These are phyloP conservation scores for Syzygium malaccense DNA, from an alignment of 441 rosid genomes.

Conservation along the genomic window DNA sequence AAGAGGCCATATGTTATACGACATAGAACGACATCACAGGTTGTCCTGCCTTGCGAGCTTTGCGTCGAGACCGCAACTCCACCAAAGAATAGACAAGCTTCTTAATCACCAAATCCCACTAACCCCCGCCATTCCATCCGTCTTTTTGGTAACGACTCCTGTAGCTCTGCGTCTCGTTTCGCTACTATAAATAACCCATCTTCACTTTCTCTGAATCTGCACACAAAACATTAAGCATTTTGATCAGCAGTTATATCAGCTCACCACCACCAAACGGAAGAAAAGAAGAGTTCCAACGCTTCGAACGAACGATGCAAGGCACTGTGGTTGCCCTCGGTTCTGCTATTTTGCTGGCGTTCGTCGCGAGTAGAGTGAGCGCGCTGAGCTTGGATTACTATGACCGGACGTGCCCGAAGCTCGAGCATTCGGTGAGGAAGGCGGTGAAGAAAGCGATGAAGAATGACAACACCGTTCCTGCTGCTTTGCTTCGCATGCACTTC, in stretches of 20 bases:
- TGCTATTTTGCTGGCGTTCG: neutral
- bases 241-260: neutral
- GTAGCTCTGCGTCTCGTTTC: neutral
- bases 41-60: neutral
- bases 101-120: neutral
- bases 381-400: neutral
- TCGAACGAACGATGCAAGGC: neutral
- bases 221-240: neutral
- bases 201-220: neutral
- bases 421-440: neutral
- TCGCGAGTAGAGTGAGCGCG: neutral
- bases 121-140: neutral
- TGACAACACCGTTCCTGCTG: neutral
- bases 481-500: constrained; percentile 3
- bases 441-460: constrained; percentile 1
- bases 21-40: neutral
- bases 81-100: neutral
- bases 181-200: neutral
- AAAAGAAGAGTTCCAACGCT: neutral
- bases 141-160: neutral
- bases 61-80: neutral
- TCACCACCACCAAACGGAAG: neutral
- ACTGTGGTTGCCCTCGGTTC: neutral
- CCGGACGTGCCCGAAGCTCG: neutral
- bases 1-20: neutral